Evolutionary conservation across 2,329 filamentous ascomycete genomes (phyloP).

Genomic region (Dothideomycetes sp.): DNA sequence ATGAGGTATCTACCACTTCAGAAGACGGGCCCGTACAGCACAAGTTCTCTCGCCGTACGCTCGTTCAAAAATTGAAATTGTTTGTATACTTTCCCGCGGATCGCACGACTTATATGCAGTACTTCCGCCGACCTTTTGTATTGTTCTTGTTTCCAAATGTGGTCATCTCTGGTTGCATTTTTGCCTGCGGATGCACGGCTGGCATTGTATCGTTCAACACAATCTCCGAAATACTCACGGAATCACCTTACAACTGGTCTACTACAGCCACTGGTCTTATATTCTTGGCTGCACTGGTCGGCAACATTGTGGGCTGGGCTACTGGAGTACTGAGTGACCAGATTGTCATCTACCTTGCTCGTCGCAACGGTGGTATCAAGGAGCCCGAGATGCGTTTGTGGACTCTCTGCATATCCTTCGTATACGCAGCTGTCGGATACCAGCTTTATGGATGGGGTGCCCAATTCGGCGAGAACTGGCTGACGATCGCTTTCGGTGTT

Average conservation of each 20-base stretch:
- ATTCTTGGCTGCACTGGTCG: conserved; percentile 14
- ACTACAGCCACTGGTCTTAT: conserved; percentile 20
- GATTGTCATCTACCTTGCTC: conserved; percentile 19
- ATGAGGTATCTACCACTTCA: background rate
- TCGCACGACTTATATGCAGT: conserved; percentile 26
- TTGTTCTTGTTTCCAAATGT: conserved; percentile 30
- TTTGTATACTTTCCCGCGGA: conserved; percentile 22
- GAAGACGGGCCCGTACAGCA: background rate
- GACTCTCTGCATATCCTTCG: conserved; percentile 21
- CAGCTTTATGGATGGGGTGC: conserved; percentile 30
- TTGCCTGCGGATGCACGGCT: conserved; percentile 30
- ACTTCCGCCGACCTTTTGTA: conserved; percentile 28
- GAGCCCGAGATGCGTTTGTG: conserved; percentile 21
- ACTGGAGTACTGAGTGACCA: conserved; percentile 34
- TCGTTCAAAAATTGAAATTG: conserved; percentile 14
- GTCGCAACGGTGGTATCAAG: conserved; percentile 14
- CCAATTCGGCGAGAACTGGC: conserved; percentile 22
- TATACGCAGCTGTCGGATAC: conserved; percentile 25
- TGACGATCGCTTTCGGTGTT: conserved; percentile 24
- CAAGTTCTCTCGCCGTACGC: conserved; percentile 12
- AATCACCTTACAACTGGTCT: conserved; percentile 25
- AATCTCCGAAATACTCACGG: conserved; percentile 26
- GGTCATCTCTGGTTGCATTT: conserved; percentile 28
- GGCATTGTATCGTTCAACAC: conserved; percentile 30
- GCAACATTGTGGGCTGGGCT: conserved; percentile 13